Evolutionary conservation across 1,139 yeast genomes (phyloP).

Genomic region (Yamadazyma epiphylla): DNA sequence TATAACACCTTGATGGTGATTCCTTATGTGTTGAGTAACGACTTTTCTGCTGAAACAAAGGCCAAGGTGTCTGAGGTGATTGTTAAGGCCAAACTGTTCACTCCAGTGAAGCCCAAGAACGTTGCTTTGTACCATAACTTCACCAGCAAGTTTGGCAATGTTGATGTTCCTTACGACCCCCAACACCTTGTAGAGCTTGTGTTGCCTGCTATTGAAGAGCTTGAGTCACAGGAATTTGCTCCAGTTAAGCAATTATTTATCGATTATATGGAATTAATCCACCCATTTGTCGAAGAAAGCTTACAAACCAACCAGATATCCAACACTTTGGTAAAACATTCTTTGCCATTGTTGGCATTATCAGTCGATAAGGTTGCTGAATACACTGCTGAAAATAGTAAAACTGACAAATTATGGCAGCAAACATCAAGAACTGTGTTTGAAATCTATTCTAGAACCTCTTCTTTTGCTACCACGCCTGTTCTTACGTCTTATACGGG

Average conservation of each 20-base stretch:
- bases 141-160: slow-evolving; percentile 29
- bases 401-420: slow-evolving; percentile 37
- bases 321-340: slow-evolving; percentile 39
- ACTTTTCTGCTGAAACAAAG: slow-evolving; percentile 28
- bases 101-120: slow-evolving; percentile 16
- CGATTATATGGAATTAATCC: slow-evolving; percentile 26
- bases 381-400: slow-evolving; percentile 23
- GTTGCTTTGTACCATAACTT: slow-evolving; percentile 33
- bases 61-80: slow-evolving; percentile 42
- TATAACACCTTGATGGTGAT: slow-evolving; percentile 61
- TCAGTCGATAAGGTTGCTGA: slow-evolving; percentile 29
- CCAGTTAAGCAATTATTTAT: slow-evolving; percentile 27
- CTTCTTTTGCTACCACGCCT: slow-evolving; percentile 71
- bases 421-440: slow-evolving; percentile 57
- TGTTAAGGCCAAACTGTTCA: slow-evolving; percentile 38
- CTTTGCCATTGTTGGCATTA: slow-evolving; percentile 43
- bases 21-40: slow-evolving; percentile 63
- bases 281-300: slow-evolving; percentile 35
- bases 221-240: slow-evolving; percentile 29
- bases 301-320: slow-evolving; percentile 37
- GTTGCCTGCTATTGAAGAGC: slow-evolving; percentile 47
- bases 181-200: slow-evolving; percentile 49
- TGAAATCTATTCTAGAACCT: slow-evolving; percentile 55
- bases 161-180: slow-evolving; percentile 50
- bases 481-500: slow-evolving; percentile 51